Base-by-base conservation (phyloP, 345 rosid species). In the Arabidopsis suecica region DNA sequence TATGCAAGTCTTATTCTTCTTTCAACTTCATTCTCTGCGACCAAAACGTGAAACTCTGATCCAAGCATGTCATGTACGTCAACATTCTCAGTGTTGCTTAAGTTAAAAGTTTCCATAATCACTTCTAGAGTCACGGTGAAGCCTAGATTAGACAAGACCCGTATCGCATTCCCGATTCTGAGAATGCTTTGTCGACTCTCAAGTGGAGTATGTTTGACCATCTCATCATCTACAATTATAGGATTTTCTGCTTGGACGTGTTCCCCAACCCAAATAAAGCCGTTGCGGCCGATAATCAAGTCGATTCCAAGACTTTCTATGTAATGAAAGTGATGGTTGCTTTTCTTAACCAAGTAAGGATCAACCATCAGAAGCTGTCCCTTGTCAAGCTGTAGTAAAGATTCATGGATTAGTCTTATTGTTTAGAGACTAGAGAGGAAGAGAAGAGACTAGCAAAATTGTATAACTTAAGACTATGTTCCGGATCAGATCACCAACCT, bases 211-310 rank as follows among this genome's bases (percentile, higher is more conserved):
- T 4, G 32, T 28, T 28, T 28, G 32, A 28, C 3, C 32, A 28
- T 28, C 32, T 28, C 5, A 28, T 28, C 5, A 28, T 28, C 83
- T 18, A 28, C 10, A 30, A 67, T 47, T 80, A 82, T 51, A 68
- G 60, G 82, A 33, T 89, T 94, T 84, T 83, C 76, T 25, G 72
- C 78, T 57, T 86, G 88, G 5, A 80, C 71, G 40, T 90, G 95
- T 62, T 91, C 96, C 4, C 97, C 98, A 2, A 94, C 83, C 97
- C 98, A 91, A 64, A 94, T 83, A 67, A 81, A 94, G 14, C 98
- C 98, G 30, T 94, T 94, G 65, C 89, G 84, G 75, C 97, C 95
- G 1, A 94, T 74, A 70, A 89, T 90, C 84, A 91, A 77, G 83
- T 88, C 96, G 42, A 87, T 80, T 2, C 86, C 95, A 14, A 81